A percentile compares a stretch with the other conserved stretches of the same genome.
phyloP scores from a whole-genome alignment of 1,284 basidiomycete genomes.

The Leccinum ambiguum region DNA sequence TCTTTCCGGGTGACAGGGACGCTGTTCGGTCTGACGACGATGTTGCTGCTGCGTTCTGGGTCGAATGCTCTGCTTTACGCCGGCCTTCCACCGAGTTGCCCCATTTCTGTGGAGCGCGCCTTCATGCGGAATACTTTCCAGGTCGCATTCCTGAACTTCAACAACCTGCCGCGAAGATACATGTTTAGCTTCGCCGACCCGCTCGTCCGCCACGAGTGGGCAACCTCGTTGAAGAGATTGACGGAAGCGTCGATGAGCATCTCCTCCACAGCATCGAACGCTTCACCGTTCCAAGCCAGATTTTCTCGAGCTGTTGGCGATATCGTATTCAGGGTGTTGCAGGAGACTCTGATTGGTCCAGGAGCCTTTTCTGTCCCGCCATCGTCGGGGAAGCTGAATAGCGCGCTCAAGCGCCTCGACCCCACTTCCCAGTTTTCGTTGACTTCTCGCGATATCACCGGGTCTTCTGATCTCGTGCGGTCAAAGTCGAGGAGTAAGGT shows the following conservation, averaged over 20 bases:
- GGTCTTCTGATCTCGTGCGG: conserved; percentile 44
- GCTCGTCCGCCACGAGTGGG: conserved; percentile 74
- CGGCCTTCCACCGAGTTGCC: conserved; percentile 73
- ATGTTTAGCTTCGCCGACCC: conserved; percentile 90
- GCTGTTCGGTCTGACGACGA: conserved; percentile 76
- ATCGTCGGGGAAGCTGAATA: conserved; percentile 23
- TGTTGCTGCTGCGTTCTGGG: conserved; percentile 80
- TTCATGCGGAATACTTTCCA: conserved; percentile 96
- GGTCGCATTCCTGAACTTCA: conserved; percentile 77
- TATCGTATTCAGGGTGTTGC: conserved; percentile 78
- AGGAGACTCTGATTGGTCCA: conserved; percentile 72
- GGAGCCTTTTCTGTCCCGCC: conserved; percentile 27
- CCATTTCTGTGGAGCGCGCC: conserved; percentile 81
- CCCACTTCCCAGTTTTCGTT: conserved; percentile 28
- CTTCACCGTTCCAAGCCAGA: conserved; percentile 39
- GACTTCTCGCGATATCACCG: conserved; percentile 22
- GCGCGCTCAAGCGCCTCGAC: conserved; percentile 30
- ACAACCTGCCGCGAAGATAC: conserved; percentile 75
- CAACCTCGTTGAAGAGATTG: conserved; percentile 64
- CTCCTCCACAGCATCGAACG: conserved; percentile 35
- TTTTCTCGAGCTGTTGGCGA: conserved; percentile 66
- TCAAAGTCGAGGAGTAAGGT: conserved; percentile 71
- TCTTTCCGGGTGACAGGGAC: conserved; percentile 86
- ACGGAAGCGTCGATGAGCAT: conserved; percentile 47
- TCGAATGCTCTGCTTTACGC: conserved; percentile 78